Percentiles rank a stretch among this genome's conserved stretches.
Evolutionary conservation across 2,329 filamentous ascomycete species (phyloP).

Genomic region (Ophiocordyceps polyrhachis-furcata): DNA sequence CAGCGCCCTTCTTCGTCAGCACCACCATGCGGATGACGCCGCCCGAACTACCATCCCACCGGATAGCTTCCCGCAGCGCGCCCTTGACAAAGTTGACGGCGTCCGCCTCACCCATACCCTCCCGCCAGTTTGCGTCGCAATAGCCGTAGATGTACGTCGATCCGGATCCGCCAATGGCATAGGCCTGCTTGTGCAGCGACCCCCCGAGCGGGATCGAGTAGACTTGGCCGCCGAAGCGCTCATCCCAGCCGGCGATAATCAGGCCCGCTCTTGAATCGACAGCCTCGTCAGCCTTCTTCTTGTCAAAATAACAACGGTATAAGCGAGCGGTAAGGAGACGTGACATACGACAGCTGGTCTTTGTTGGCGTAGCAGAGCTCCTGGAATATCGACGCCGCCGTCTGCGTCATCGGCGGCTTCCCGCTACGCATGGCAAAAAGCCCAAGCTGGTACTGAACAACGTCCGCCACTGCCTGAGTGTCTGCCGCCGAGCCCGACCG

Average conservation of each 20-base stretch:
- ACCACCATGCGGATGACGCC: slow-evolving; percentile 98
- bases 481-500: slow-evolving; percentile 93
- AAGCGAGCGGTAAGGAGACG: neutral
- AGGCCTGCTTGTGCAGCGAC: slow-evolving; percentile 92
- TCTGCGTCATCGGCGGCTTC: slow-evolving; percentile 82
- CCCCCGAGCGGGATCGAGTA: slow-evolving; percentile 94
- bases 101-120: slow-evolving; percentile 82
- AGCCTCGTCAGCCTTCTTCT: neutral
- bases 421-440: slow-evolving; percentile 84
- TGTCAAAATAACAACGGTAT: neutral
- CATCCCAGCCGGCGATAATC: slow-evolving; percentile 97
- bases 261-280: slow-evolving; percentile 57
- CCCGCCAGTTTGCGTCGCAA: slow-evolving; percentile 90
- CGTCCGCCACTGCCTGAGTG: slow-evolving; percentile 93
- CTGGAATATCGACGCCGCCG: slow-evolving; percentile 88
- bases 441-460: slow-evolving; percentile 89
- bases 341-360: slow-evolving; percentile 62
- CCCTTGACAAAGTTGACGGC: slow-evolving; percentile 88
- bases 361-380: slow-evolving; percentile 98
- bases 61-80: slow-evolving; percentile 83
- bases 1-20: slow-evolving; percentile 71
- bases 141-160: slow-evolving; percentile 99
- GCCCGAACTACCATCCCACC: slow-evolving; percentile 97
- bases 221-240: slow-evolving; percentile 85
- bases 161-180: slow-evolving; percentile 87